A percentile compares a stretch with the other conserved stretches of the same genome.
Conservation (phyloP, 805 yeast species). For the Yamadazyma endophytica region DNA sequence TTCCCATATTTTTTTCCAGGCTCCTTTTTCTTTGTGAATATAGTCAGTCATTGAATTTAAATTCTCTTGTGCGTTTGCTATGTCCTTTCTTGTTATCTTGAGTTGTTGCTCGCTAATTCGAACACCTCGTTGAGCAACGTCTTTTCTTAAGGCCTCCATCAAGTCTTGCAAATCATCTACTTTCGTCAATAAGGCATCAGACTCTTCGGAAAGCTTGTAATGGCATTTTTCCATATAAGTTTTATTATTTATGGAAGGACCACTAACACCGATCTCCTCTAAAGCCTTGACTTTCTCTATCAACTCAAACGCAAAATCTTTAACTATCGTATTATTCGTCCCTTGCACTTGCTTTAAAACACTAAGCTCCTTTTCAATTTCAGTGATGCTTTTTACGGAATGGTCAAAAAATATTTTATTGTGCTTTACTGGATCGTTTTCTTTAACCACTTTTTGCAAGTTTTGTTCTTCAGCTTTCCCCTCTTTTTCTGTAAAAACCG, state of each 20-base stretch:
- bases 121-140: conserved; percentile 88
- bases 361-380: conserved; percentile 50
- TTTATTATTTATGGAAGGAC: conserved; percentile 35
- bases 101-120: conserved; percentile 75
- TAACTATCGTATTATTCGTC: conserved; percentile 39
- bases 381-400: conserved; percentile 2
- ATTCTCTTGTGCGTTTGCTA: conserved; percentile 50
- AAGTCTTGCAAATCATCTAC: conserved; percentile 92
- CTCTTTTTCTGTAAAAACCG: not conserved
- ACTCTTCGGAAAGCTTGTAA: conserved; percentile 64
- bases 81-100: conserved; percentile 59
- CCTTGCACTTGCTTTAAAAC: conserved; percentile 55
- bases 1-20: conserved; percentile 92
- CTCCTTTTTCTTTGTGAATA: conserved; percentile 67
- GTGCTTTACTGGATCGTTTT: conserved; percentile 3
- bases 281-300: conserved; percentile 47
- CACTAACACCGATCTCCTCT: conserved; percentile 42
- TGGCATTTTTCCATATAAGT: conserved; percentile 76
- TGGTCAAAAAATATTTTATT: conserved; percentile 32
- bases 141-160: conserved; percentile 83
- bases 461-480: conserved; percentile 1
- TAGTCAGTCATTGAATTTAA: conserved; percentile 55
- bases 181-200: conserved; percentile 67
- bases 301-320: conserved; percentile 40
- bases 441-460: no score